These are phyloP conservation scores for Chrysanthemum makinoi DNA, from an alignment of 129 eudicot species.

Conservation along the genomic window DNA sequence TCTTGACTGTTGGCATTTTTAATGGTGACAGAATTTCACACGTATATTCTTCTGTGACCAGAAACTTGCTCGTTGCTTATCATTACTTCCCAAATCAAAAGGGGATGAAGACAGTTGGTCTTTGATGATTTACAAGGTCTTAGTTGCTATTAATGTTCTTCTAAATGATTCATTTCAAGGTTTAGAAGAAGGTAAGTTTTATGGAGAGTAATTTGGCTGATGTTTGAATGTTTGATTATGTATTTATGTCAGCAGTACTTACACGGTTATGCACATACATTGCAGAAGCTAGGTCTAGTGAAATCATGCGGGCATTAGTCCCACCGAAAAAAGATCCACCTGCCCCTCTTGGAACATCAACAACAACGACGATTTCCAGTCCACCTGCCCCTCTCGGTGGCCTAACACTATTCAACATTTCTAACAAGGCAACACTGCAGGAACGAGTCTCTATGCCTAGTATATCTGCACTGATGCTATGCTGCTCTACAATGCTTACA, in stretches of 20 bases:
- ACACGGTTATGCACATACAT: conserved; percentile 9
- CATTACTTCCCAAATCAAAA: conserved; percentile 81
- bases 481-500: conserved; percentile 77
- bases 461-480: conserved; percentile 54
- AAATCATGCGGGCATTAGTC: conserved; percentile 50
- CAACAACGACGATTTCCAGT: background rate
- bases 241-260: conserved; percentile 13
- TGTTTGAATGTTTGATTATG: conserved; percentile 7
- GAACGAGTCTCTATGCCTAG: conserved; percentile 50
- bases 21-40: conserved; percentile 5
- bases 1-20: background rate
- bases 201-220: background rate
- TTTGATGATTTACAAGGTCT: conserved; percentile 72
- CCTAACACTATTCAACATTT: conserved; percentile 32
- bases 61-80: conserved; percentile 76
- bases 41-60: conserved; percentile 27
- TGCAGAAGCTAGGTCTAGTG: conserved; percentile 53
- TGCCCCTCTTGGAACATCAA: conserved; percentile 60
- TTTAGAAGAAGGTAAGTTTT: conserved; percentile 69
- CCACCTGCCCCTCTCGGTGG: conserved; percentile 84
- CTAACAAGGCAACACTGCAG: conserved; percentile 41
- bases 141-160: conserved; percentile 54
- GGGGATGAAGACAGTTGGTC: conserved; percentile 92
- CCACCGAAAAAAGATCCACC: too few relatives aligned
- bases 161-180: conserved; percentile 74